Evolutionary conservation across 257 asterid genomes (phyloP).

Genomic region (Solanum gandarillasii): DNA sequence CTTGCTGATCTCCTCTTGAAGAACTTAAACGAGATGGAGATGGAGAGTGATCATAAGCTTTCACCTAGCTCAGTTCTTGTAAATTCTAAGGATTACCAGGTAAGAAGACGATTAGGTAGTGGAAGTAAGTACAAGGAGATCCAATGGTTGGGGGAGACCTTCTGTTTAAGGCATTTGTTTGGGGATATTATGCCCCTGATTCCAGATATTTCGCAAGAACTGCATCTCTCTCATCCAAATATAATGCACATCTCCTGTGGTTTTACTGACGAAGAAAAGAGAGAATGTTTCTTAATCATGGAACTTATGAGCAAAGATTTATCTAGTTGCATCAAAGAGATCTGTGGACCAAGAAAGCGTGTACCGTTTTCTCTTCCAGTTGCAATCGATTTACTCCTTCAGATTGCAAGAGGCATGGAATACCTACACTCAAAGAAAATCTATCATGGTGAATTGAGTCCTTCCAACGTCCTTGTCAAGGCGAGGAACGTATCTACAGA

Average conservation of each 20-base stretch:
- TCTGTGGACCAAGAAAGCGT: slow-evolving; percentile 50
- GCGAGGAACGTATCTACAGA: slow-evolving; percentile 28
- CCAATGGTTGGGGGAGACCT: slow-evolving; percentile 88
- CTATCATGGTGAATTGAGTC: slow-evolving; percentile 67
- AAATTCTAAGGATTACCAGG: slow-evolving; percentile 58
- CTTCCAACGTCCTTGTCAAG: slow-evolving; percentile 50
- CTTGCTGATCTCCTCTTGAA: slow-evolving; percentile 48
- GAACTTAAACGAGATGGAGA: slow-evolving; percentile 22
- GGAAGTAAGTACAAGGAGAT: slow-evolving; percentile 76
- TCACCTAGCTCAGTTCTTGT: slow-evolving; percentile 39
- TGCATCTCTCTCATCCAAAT: slow-evolving; percentile 69
- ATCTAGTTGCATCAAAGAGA: slow-evolving; percentile 53
- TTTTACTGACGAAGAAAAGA: slow-evolving; percentile 61
- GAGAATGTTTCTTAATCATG: slow-evolving; percentile 63
- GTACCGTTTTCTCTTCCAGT: slow-evolving; percentile 62
- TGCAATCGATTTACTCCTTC: slow-evolving; percentile 78
- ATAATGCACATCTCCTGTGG: slow-evolving; percentile 54
- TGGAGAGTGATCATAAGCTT: slow-evolving; percentile 15
- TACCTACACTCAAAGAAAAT: slow-evolving; percentile 70
- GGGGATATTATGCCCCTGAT: slow-evolving; percentile 39
- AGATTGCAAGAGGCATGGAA: slow-evolving; percentile 93
- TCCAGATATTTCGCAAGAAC: slow-evolving; percentile 31
- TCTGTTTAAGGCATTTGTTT: slow-evolving; percentile 54
- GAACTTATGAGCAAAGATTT: slow-evolving; percentile 73
- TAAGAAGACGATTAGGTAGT: slow-evolving; percentile 57